Base-by-base conservation (phyloP, 768 basidiomycete genomes). In the Inosperma sp. region DNA sequence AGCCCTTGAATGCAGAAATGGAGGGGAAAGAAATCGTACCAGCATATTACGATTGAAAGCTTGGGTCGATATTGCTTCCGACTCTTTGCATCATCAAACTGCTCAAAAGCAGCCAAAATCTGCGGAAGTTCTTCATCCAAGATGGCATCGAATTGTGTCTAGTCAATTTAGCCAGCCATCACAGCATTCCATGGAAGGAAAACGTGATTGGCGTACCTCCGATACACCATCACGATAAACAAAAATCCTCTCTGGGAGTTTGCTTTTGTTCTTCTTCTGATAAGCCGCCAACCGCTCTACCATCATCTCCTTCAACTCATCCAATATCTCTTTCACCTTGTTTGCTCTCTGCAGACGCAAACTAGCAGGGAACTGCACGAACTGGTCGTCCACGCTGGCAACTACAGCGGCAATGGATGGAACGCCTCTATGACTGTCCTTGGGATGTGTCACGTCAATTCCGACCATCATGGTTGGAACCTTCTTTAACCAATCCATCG, bases 381-480 rank as follows among this genome's bases (percentile, higher is more conserved):
- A 90, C 2, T 72, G 65, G 21, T 71, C 68, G 59, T 92, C 88
- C 1, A 81, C 70, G 52, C 81, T 91, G 0, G 85, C 89, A 2
- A 92, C 90, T 8, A 92, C 84, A 0, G 88, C 89, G 0, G 86
- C 87, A 35, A 93, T 85, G 0, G 87, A 89, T 3, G 90, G 90
- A 1, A 87, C 83, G 3, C 89, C 90, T 3, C 74, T 74, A 43
- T 72, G 63, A 56, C 84, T 86, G 5, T 68, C 75, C 1, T 84
- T 84, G 2, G 88, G 86, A 55, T 92, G 88, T 0, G 87, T 91
- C 0, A 89, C 87, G 59, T 92, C 88, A 55, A 89, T 87, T 0
- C 90, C 90, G 3, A 93, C 82, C 61, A 93, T 68, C 84, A 93
- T 92, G 8, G 89, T 91, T 47, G 75, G 76, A 56, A 75, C 73